Percentiles rank a stretch among this genome's conserved stretches.
Evolutionary conservation across 257 asterid genomes (phyloP).

Genomic region (Eucommia ulmoides): DNA sequence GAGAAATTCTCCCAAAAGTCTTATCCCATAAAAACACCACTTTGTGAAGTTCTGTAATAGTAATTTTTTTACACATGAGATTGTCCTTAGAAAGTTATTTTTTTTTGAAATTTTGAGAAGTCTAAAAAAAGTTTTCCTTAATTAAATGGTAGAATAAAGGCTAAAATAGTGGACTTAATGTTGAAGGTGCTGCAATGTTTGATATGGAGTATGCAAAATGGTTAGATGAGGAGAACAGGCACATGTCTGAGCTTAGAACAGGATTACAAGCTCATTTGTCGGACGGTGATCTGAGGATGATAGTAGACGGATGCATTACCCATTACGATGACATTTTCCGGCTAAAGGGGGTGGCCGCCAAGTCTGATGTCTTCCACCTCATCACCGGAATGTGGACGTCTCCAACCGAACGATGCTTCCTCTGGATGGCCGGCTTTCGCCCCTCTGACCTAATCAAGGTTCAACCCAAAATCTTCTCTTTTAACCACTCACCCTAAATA

Average conservation of each 20-base stretch:
- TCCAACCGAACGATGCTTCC: slow-evolving; percentile 80
- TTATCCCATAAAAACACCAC: too few species aligned
- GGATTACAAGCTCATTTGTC: slow-evolving; percentile 72
- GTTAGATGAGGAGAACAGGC: slow-evolving; percentile 84
- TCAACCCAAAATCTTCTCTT: background rate
- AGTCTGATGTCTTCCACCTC: slow-evolving; percentile 77
- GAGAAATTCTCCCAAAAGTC: too few species aligned
- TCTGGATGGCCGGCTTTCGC: slow-evolving; percentile 95
- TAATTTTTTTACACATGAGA: too few species aligned
- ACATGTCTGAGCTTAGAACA: slow-evolving; percentile 65
- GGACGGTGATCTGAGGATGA: slow-evolving; percentile 59
- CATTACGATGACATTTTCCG: slow-evolving; percentile 72
- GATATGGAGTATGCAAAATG: slow-evolving; percentile 94
- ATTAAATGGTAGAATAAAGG: too few species aligned
- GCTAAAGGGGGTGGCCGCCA: slow-evolving; percentile 73
- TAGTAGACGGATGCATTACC: slow-evolving; percentile 58
- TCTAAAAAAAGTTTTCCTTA: too few species aligned
- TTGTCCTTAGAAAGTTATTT: too few species aligned
- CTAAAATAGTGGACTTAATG: too few species aligned
- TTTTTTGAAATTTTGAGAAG: too few species aligned
- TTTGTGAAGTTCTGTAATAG: too few species aligned
- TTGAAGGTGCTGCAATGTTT: slow-evolving; percentile 70
- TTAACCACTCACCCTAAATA: background rate
- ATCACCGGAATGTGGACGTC: slow-evolving; percentile 88
- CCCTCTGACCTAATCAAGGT: slow-evolving; percentile 97